Percentiles rank a stretch among this genome's conserved stretches.
Evolutionary conservation across 2,329 filamentous ascomycete genomes (phyloP).

Genomic region (Pseudogymnoascus sp.): DNA sequence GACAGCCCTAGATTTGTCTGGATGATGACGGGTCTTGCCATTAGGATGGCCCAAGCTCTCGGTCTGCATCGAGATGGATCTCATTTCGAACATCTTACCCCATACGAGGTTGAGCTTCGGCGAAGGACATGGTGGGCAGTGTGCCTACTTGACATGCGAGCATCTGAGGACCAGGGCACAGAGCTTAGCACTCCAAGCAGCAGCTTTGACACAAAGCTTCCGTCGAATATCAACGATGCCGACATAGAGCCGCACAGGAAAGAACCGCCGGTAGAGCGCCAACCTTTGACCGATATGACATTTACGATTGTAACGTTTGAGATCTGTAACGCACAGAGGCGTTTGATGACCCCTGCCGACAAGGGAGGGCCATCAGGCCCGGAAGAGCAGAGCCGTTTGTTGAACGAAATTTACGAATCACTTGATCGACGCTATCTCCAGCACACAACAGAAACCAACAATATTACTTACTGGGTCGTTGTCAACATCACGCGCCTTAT

Average conservation of each 20-base stretch:
- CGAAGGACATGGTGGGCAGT: conserved; percentile 56
- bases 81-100: conserved; percentile 40
- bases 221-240: conserved; percentile 19
- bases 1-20: conserved; percentile 47
- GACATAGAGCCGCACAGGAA: conserved; percentile 20
- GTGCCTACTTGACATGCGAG: conserved; percentile 46
- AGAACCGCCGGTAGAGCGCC: conserved; percentile 15
- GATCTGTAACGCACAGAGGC: no score
- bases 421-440: conserved; percentile 38
- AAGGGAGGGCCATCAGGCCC: conserved; percentile 28
- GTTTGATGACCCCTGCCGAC: not conserved
- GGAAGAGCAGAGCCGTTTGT: conserved; percentile 37
- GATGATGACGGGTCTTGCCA: conserved; percentile 35
- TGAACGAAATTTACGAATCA: conserved; percentile 39
- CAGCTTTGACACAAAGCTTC: conserved; percentile 34
- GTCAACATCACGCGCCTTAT: conserved; percentile 40
- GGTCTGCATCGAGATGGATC: conserved; percentile 37
- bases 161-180: conserved; percentile 44
- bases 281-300: conserved; percentile 26
- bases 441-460: conserved; percentile 28
- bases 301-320: not conserved
- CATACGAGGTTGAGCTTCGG: conserved; percentile 53
- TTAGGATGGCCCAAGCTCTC: conserved; percentile 35
- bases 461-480: conserved; percentile 34
- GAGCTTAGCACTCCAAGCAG: conserved; percentile 43